Percentiles rank a stretch among this genome's conserved stretches.
These are phyloP conservation scores for Xylariomycetidae sp. DNA, from an alignment of 2,329 filamentous ascomycete species.

Conservation along the genomic window DNA sequence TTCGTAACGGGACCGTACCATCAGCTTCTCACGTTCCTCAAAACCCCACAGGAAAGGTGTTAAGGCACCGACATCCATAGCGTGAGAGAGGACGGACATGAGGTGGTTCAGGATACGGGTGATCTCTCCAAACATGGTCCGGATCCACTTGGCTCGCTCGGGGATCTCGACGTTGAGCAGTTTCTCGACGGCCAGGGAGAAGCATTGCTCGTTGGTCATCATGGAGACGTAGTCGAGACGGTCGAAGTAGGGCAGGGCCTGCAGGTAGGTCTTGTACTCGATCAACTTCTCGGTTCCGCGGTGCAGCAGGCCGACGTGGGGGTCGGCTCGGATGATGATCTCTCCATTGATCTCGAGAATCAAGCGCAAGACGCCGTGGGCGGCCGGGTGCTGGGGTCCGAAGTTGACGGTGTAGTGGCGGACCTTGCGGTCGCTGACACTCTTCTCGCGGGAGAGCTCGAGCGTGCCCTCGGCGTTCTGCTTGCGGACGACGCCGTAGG, in stretches of 20 bases:
- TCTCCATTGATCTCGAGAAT: conserved; percentile 98
- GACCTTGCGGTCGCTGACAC: conserved; percentile 68
- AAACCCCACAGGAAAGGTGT: conserved; percentile 99
- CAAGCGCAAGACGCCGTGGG: conserved; percentile 93
- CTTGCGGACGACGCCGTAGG: conserved; percentile 39
- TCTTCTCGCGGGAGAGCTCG: conserved; percentile 43
- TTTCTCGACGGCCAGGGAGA: conserved; percentile 93
- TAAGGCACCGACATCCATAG: conserved; percentile 97
- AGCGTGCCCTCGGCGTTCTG: conserved; percentile 35
- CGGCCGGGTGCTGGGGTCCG: conserved; percentile 95
- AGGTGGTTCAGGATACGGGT: conserved; percentile 93
- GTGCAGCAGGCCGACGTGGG: conserved; percentile 93
- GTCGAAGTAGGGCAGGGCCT: conserved; percentile 97
- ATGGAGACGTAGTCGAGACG: conserved; percentile 98
- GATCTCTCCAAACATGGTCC: conserved; percentile 91
- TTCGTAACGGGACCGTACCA: conserved; percentile 60
- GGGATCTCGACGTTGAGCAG: conserved; percentile 95
- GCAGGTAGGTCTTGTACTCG: conserved; percentile 99
- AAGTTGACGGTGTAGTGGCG: conserved; percentile 99
- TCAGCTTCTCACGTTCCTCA: conserved; percentile 98
- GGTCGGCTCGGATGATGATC: conserved; percentile 93
- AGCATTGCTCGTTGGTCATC: conserved; percentile 99
- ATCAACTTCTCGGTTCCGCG: conserved; percentile 98
- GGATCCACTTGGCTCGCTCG: conserved; percentile 91
- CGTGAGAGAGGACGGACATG: conserved; percentile 95